Base-by-base conservation (phyloP, 495 filamentous ascomycete species). In the Daldinia caldariorum region DNA sequence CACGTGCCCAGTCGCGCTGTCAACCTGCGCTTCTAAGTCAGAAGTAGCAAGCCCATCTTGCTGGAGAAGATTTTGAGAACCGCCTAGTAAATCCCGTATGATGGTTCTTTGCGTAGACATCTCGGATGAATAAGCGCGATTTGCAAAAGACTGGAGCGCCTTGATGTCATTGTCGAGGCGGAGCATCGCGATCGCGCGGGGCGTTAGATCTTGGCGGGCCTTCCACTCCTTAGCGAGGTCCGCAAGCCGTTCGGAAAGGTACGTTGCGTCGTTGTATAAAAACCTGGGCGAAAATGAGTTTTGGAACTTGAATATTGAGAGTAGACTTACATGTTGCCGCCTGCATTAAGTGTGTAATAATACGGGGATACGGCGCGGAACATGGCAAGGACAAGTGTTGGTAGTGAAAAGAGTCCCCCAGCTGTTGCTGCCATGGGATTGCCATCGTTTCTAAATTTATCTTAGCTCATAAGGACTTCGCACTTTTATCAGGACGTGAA, bases 211-310 rank as follows among this genome's bases (percentile, higher is more conserved):
- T 18, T 75, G 73, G 56, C 79, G 81, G 29, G 61, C 58, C 67
- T 81, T 83, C 84, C 79, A 87, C n/a, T 87, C 76, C 9, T 81
- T 75, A 0, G 83, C 70, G 49, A 92, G 82, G 12, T 87, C 79
- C n/a, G 83, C 80, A n/a, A 98, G 85, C 35, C 85, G 82, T 59
- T 91, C 89, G 0, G 92, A 85, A 2, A 99, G 85, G 71, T 92
- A 94, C 29, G 86, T 81, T 54, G 91, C 88, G 76, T 99, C 95
- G 72, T 99, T 98, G 78, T 98, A 99, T 47, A 97, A 84, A 69
- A 90, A 93, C 86, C 87, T 89, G 18, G 34, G 58, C 0, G 41
- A 63, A 32, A 74, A 72, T 72, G 70, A 71, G 55, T 39, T 49
- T n/a, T 16, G 9, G 14, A 9, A 3, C 37, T 9, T 8, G 63